Percentiles rank a stretch among this genome's conserved stretches.
Evolutionary conservation across 768 basidiomycete species (phyloP).

Genomic region (Lentinus tigrinus): DNA sequence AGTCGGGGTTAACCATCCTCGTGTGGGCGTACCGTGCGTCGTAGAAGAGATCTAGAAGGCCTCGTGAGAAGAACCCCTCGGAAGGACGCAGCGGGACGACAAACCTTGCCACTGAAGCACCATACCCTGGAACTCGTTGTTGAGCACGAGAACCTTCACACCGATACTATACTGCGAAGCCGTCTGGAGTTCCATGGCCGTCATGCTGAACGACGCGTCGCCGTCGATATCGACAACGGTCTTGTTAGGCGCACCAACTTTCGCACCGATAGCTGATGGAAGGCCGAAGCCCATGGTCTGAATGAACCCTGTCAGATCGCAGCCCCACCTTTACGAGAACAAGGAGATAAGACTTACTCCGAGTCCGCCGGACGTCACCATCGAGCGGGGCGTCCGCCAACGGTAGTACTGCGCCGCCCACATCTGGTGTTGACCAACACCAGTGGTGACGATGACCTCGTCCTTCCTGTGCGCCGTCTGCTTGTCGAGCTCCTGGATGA

Average conservation of each 20-base stretch:
- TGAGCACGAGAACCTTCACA: constrained; percentile 89
- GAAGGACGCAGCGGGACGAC: constrained; percentile 17
- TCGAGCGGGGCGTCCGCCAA: constrained; percentile 82
- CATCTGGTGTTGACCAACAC: constrained; percentile 99
- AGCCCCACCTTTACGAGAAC: constrained; percentile 2
- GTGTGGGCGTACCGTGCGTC: constrained; percentile 97
- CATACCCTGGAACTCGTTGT: constrained; percentile 99
- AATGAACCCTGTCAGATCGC: not conserved
- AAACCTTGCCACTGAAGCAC: constrained; percentile 98
- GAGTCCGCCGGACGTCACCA: constrained; percentile 94
- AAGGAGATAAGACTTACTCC: constrained; percentile 61
- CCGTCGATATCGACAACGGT: constrained; percentile 96
- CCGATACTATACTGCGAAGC: constrained; percentile 91
- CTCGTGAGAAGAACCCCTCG: not conserved
- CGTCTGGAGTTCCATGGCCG: constrained; percentile 97
- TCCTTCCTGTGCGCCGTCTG: constrained; percentile 82
- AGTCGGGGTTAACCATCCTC: constrained; percentile 93
- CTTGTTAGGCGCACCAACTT: constrained; percentile 93
- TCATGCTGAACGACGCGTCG: constrained; percentile 99
- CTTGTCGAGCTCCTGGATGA: constrained; percentile 86
- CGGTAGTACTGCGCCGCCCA: constrained; percentile 96
- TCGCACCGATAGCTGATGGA: constrained; percentile 92
- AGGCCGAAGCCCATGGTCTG: constrained; percentile 99
- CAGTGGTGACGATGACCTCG: constrained; percentile 85
- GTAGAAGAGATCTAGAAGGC: constrained; percentile 81